These are phyloP conservation scores for Xylaria polymorpha DNA, from an alignment of 2,329 filamentous ascomycete genomes.

Conservation along the genomic window DNA sequence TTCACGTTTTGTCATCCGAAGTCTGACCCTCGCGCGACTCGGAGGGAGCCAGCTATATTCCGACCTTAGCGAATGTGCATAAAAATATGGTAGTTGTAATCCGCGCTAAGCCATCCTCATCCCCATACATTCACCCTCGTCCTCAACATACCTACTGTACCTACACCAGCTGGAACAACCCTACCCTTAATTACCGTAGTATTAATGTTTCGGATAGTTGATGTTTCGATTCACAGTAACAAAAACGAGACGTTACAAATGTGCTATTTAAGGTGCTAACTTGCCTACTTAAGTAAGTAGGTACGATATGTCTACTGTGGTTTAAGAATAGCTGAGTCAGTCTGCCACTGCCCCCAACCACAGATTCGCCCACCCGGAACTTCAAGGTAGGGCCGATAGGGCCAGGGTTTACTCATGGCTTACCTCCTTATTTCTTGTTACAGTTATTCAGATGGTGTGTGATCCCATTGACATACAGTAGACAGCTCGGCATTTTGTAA, in stretches of 20 bases:
- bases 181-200: background rate
- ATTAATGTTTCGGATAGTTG: background rate
- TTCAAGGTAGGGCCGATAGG: conserved; percentile 15
- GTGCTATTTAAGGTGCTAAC: background rate
- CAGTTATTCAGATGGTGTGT: background rate
- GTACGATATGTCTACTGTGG: background rate
- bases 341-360: conserved; percentile 2
- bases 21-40: background rate
- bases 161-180: background rate
- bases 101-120: background rate
- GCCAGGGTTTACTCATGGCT: background rate
- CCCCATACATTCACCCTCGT: background rate
- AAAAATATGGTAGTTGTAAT: background rate
- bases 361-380: background rate
- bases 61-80: background rate
- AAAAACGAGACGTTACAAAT: background rate
- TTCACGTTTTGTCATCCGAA: conserved; percentile 9
- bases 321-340: conserved; percentile 24
- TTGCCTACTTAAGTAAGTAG: background rate
- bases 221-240: background rate
- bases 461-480: background rate
- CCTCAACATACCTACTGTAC: background rate
- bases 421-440: background rate
- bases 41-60: background rate
- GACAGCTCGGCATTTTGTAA: conserved; percentile 9